A percentile compares a stretch with the other conserved stretches of the same genome.
These are phyloP conservation scores for Sporothrix pallida DNA, from an alignment of 2,329 filamentous ascomycete species.

Conservation along the genomic window DNA sequence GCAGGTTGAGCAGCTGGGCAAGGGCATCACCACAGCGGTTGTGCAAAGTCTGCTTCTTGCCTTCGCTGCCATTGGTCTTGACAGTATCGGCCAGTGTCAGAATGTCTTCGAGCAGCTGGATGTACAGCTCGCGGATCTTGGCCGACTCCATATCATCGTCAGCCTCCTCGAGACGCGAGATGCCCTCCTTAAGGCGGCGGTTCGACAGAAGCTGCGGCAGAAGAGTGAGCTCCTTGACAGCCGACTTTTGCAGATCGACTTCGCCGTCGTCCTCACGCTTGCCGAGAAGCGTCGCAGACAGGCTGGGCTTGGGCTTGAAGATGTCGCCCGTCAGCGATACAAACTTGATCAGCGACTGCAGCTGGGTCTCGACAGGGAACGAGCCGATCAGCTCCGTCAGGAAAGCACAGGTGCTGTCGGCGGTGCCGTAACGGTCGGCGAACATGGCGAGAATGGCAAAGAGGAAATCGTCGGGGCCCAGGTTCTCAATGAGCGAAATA, in stretches of 20 bases:
- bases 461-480: constrained; percentile 85
- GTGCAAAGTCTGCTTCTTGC: constrained; percentile 55
- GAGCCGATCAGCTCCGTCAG: constrained; percentile 73
- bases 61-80: constrained; percentile 47
- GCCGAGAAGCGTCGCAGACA: constrained; percentile 75
- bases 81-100: constrained; percentile 69
- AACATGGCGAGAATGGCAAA: constrained; percentile 89
- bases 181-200: constrained; percentile 61
- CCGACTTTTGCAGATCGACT: constrained; percentile 57
- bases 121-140: constrained; percentile 72
- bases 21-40: constrained; percentile 71
- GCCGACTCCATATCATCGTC: constrained; percentile 69
- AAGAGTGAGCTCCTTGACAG: constrained; percentile 61
- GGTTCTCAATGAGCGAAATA: constrained; percentile 79
- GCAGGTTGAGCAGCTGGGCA: constrained; percentile 78
- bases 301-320: constrained; percentile 73
- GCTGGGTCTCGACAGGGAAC: constrained; percentile 76
- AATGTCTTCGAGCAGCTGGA: constrained; percentile 68
- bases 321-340: constrained; percentile 77
- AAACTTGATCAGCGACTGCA: constrained; percentile 78
- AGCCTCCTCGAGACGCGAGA: constrained; percentile 62
- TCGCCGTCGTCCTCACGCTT: constrained; percentile 52
- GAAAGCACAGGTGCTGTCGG: constrained; percentile 75
- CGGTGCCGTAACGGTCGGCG: constrained; percentile 84
- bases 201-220: constrained; percentile 65